phyloP scores from a whole-genome alignment of 1,284 basidiomycete genomes.

The Agaricales sp. region DNA sequence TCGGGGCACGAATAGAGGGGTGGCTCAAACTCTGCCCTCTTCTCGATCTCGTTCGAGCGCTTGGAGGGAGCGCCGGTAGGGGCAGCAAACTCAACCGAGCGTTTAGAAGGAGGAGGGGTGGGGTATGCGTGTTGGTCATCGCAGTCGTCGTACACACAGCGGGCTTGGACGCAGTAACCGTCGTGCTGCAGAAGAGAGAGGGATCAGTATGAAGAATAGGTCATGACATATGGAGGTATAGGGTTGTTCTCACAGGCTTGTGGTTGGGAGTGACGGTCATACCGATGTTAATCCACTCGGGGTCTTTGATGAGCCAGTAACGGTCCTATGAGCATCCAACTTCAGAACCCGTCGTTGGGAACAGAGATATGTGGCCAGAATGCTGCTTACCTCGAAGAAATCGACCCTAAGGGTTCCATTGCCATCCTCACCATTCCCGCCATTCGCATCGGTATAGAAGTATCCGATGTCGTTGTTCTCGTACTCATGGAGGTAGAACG shows the following conservation, averaged over 20 bases:
- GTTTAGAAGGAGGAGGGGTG: background rate
- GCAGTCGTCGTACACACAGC: background rate
- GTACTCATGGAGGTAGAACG: background rate
- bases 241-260: background rate
- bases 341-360: background rate
- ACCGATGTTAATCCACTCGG: background rate
- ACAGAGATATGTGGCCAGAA: background rate
- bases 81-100: too few relatives aligned
- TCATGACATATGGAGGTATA: too few relatives aligned
- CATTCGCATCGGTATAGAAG: background rate
- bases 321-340: background rate
- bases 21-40: background rate
- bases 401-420: background rate
- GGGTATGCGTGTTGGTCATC: background rate
- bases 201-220: background rate
- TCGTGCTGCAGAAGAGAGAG: background rate
- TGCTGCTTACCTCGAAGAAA: background rate
- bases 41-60: background rate
- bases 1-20: background rate
- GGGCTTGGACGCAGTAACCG: background rate
- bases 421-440: background rate
- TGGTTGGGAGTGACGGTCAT: background rate
- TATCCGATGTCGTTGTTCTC: background rate
- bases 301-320: slow-evolving; percentile 1
- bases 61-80: background rate